Base-by-base conservation (phyloP, 1,139 yeast genomes). In the Taphrina confusa region DNA sequence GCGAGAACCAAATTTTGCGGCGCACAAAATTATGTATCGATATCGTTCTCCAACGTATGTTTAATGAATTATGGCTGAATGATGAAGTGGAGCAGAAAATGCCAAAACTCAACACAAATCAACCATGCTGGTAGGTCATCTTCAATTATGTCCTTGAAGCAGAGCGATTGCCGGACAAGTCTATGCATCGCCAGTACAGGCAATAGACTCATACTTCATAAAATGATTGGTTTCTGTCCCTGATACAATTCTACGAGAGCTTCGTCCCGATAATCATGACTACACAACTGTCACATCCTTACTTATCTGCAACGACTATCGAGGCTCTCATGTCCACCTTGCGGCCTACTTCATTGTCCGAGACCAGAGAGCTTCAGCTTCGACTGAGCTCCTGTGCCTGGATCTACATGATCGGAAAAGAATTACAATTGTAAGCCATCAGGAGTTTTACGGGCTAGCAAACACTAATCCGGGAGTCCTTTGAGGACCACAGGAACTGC, bases 401-500 rank as follows among this genome's bases (percentile, higher is more conserved):
- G 62, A 60, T 60, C 16, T 25, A 60, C 28, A 39, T 46, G 14
- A 60, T 60, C 3, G 60, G 60, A 9, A 34, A 30, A 18, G 12
- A 23, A 12, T 30, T 60, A 16, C 55, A 55, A 14, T 60, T 60
- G 62, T 60, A 22, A 1, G 57, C 23, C 39, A 27, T 22, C n/a
- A 20, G 25, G 27, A 2, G 6, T 25, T 37, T 6, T 18, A 2
- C 25, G 11, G 4, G 9, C 25, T 37, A 18, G 4, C 4, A 28
- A 14, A 8, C 30, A 28, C 30, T 20, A 16, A 14, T 18, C 25
- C 9, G 16, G n/a, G 30, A 66, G 69, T 59, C 74, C 75, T 0
- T 65, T 71, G 16, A 66, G 69, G 22, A 71, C 75, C 2, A 67
- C 71, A 36, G 67, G 72, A 16, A 68, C 74, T 1, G 69, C 62